Base-by-base conservation (phyloP, 1,284 basidiomycete species). In the Sporisorium graminicola region DNA sequence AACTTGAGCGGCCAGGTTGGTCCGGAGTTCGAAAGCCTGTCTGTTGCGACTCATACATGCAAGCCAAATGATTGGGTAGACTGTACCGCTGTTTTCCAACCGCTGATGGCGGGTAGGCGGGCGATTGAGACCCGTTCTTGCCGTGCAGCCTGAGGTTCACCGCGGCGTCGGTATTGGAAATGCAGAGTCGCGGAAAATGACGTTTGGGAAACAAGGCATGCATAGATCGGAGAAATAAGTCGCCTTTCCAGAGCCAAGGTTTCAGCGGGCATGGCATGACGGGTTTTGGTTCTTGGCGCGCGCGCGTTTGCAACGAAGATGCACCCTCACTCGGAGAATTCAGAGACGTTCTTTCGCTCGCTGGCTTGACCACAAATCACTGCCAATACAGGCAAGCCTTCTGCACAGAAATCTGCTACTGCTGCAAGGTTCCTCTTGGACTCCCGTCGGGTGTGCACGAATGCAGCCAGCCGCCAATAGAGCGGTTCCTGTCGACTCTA, bases 191-290 rank as follows among this genome's bases (percentile, higher is more conserved):
- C 57, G 54, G 44, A 50, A 31, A 58, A 68, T 68, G 65, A 68
- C 65, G 65, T 67, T 57, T 37, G 40, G 29, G 14, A 31, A 42
- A 53, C 22, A 29, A 59, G 64, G 57, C 61, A 56, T 22, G 53
- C 52, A 24, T 57, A 69, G 66, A 69, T 69, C 60, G 60, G 26
- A 59, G 27, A 55, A 43, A 18, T n/a, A n/a, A 20, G 47, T 22
- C 31, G 8, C 29, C 31, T 35, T n/a, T 33, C 20, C 8, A 51
- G 31, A n/a, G n/a, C n/a, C n/a, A n/a, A n/a, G n/a, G n/a, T n/a
- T n/a, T n/a, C n/a, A 31, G 43, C 43, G 8, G 6, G 14, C 27
- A 16, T 47, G 26, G 26, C 20, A 47, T 47, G 46, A 47, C 46
- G 46, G 46, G 2, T 6, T 29, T 27, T 47, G 26, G 26, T 29